A percentile compares a stretch with the other conserved stretches of the same genome.
Evolutionary conservation across 139 green algal species (phyloP).

Genomic region (Mychonastes homosphaera): DNA sequence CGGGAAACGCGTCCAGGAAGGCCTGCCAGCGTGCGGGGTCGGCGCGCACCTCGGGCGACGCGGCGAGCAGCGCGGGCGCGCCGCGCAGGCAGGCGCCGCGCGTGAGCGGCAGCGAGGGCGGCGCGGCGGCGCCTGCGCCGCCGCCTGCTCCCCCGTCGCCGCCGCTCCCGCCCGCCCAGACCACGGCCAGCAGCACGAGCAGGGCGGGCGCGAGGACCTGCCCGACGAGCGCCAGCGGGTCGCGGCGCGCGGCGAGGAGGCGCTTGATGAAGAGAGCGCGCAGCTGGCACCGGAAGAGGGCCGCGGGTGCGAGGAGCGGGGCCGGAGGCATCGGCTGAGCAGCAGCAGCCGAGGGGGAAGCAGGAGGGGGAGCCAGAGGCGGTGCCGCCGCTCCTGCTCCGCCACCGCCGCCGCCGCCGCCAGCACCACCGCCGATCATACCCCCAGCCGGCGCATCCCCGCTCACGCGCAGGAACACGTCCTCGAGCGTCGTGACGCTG

Average conservation of each 20-base stretch:
- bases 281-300: conserved; percentile 44
- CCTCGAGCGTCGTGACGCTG: conserved; percentile 62
- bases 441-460: not conserved
- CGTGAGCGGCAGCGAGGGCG: conserved; percentile 15
- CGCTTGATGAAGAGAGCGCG: conserved; percentile 55
- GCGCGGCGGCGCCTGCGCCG: conserved; percentile 5
- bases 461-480: conserved; percentile 38
- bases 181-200: conserved; percentile 38
- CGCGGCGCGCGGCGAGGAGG: conserved; percentile 25
- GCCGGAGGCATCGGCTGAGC: conserved; percentile 3
- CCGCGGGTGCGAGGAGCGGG: no score
- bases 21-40: conserved; percentile 2
- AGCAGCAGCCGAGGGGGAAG: not conserved
- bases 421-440: not conserved
- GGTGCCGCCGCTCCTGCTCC: not conserved
- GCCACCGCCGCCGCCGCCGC: not conserved
- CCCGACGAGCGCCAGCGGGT: conserved; percentile 43
- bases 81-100: not conserved
- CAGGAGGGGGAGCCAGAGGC: not conserved
- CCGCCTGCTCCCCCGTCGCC: conserved; percentile 2
- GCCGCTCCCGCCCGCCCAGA: conserved; percentile 16
- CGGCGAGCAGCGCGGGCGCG: conserved; percentile 10
- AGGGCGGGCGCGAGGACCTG: conserved; percentile 35
- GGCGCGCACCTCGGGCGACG: conserved; percentile 11
- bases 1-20: conserved; percentile 17